Base-by-base conservation (phyloP, 306 rosid species). In the Morella rubra region DNA sequence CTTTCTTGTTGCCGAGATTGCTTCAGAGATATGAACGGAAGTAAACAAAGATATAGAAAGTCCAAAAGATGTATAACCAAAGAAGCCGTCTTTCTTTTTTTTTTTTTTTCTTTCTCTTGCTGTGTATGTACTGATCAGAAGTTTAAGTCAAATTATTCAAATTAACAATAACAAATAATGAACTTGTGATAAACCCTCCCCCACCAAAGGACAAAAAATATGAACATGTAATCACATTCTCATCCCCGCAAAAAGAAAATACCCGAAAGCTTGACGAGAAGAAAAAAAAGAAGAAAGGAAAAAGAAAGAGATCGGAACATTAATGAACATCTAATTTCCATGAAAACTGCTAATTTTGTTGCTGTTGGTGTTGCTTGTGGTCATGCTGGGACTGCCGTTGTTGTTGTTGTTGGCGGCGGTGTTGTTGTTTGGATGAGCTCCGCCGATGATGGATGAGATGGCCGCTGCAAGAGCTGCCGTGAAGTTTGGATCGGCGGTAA, bases 381-480 rank as follows among this genome's bases (percentile, higher is more conserved):
- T 82, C 76, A n/a, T 52, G 75, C 46, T 83, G 71, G 71, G 52
- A 49, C 7, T 81, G 71, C 64, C 72, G 76, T 62, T 75, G 70
- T 59, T 65, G 79, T n/a, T 27, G 40, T 1, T 56, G 14, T 18
- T 44, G 59, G 50, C 75, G 71, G 8, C 45, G 55, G 12, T 72
- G 69, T 65, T 59, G 22, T 42, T 86, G 79, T 84, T 86, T 4
- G 84, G 47, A 11, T 84, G 86, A 47, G 79, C 83, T 41, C 96
- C 91, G 13, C 95, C 90, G 5, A 96, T 96, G 84, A 96, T 92
- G 76, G 98, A 91, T 60, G 96, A 86, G 84, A 96, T 92, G 14
- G 99, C 99, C 1, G 99, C 99, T 0, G 98, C 99, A 6, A 96
- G 91, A 0, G 86, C 99, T 0, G 98, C 99, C 0, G 96, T 91